phyloP scores from a whole-genome alignment of 805 yeast genomes.

The Candida silvicultrix region DNA sequence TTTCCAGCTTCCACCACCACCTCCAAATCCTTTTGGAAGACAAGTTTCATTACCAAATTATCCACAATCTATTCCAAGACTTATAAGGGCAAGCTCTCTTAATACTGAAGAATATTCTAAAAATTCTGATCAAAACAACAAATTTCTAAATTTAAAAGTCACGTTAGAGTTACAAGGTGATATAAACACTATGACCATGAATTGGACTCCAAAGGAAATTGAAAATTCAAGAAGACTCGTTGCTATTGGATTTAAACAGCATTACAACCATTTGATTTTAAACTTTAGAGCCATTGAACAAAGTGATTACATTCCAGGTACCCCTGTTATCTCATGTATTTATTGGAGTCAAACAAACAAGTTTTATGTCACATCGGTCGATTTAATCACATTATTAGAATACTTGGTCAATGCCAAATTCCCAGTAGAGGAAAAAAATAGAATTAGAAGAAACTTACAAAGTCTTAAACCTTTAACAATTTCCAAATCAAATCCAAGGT shows the following conservation, averaged over 20 bases:
- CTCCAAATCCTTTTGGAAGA: background rate
- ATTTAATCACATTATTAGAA: constrained; percentile 51
- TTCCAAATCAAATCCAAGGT: constrained; percentile 37
- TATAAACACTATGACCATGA: constrained; percentile 25
- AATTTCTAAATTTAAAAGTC: constrained; percentile 10
- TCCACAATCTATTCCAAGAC: background rate
- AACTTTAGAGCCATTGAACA: constrained; percentile 31
- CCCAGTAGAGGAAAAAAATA: constrained; percentile 62
- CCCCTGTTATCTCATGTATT: constrained; percentile 52
- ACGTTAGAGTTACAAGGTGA: constrained; percentile 12
- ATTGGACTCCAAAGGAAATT: constrained; percentile 43
- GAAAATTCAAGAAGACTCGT: constrained; percentile 41
- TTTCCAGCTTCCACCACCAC: constrained; percentile 1
- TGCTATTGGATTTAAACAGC: constrained; percentile 33
- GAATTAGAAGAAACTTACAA: constrained; percentile 62
- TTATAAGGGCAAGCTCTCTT: constrained; percentile 1
- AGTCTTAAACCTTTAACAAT: constrained; percentile 56
- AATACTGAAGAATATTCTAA: background rate
- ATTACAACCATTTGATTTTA: constrained; percentile 28
- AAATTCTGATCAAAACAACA: background rate
- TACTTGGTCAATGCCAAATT: constrained; percentile 47
- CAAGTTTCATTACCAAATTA: background rate
- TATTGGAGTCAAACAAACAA: constrained; percentile 44
- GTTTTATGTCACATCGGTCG: constrained; percentile 59
- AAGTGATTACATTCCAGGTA: constrained; percentile 30